Percentiles rank a stretch among this genome's conserved stretches.
Evolutionary conservation across 139 green algal species (phyloP).

Genomic region (Tetradesmus lagerheimii): DNA sequence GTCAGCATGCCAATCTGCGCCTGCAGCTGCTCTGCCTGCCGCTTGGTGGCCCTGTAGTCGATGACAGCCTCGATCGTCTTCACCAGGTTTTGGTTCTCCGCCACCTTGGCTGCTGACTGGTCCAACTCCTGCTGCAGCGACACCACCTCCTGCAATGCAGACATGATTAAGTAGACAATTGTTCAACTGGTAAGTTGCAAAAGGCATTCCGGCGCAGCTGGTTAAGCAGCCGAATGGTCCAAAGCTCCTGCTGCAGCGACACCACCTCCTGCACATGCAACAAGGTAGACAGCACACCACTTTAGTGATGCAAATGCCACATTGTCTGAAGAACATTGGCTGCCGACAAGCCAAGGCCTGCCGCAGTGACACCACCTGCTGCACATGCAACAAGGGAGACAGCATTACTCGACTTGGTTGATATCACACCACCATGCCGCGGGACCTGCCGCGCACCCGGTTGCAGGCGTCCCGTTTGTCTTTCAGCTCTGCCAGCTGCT

Average conservation of each 20-base stretch:
- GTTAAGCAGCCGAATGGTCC: neutral
- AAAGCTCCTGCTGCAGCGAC: constrained; percentile 33
- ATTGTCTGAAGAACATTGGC: too few relatives aligned
- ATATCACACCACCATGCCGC: too few relatives aligned
- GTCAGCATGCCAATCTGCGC: constrained; percentile 14
- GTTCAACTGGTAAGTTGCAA: too few relatives aligned
- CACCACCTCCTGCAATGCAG: constrained; percentile 1
- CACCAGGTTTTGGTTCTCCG: constrained; percentile 34
- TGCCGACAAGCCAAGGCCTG: too few relatives aligned
- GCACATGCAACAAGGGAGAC: neutral
- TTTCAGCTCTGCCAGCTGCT: constrained; percentile 24
- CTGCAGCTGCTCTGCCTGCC: constrained; percentile 58
- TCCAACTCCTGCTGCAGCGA: constrained; percentile 43
- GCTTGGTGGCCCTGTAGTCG: constrained; percentile 51
- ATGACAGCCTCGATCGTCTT: constrained; percentile 58
- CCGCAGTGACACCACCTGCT: neutral
- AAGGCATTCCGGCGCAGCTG: too few relatives aligned
- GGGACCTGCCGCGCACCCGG: neutral
- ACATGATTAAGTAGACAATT: too few relatives aligned
- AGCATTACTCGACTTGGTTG: too few relatives aligned
- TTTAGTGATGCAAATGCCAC: too few relatives aligned
- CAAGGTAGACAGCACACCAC: too few relatives aligned
- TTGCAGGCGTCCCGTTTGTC: neutral
- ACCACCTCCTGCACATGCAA: neutral
- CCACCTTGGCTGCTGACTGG: neutral